Percentiles rank a stretch among this genome's conserved stretches.
phyloP scores from a whole-genome alignment of 495 filamentous ascomycete genomes.

The Clavariopsis aquatica region DNA sequence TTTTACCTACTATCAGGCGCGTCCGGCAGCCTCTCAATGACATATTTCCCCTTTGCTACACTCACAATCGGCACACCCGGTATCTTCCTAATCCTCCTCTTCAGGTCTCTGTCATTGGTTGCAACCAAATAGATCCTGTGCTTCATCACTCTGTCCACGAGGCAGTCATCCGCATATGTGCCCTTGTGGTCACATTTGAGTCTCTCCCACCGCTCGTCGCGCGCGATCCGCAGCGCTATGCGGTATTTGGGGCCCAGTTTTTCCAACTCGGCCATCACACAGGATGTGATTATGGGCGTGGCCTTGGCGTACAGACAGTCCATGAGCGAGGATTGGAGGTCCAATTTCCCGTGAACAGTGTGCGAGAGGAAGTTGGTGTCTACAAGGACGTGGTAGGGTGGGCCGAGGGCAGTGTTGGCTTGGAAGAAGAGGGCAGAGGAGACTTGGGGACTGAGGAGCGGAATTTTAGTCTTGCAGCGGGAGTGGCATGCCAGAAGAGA shows the following conservation, averaged over 20 bases:
- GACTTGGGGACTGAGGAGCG: slow-evolving; percentile 43
- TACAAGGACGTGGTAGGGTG: slow-evolving; percentile 78
- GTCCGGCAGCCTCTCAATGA: slow-evolving; percentile 87
- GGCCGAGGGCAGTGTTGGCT: slow-evolving; percentile 86
- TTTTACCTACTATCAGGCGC: slow-evolving; percentile 58
- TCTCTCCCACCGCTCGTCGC: slow-evolving; percentile 85
- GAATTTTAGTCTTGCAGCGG: slow-evolving; percentile 8
- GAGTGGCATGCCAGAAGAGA: neutral
- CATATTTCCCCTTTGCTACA: slow-evolving; percentile 81
- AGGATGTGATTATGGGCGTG: slow-evolving; percentile 70
- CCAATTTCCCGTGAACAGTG: slow-evolving; percentile 86
- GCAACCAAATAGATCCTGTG: slow-evolving; percentile 84
- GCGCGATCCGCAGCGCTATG: slow-evolving; percentile 85
- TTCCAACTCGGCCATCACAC: slow-evolving; percentile 80
- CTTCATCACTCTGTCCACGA: slow-evolving; percentile 82
- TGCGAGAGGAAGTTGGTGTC: slow-evolving; percentile 96
- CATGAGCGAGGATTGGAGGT: slow-evolving; percentile 84
- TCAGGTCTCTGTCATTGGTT: slow-evolving; percentile 80
- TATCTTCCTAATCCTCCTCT: slow-evolving; percentile 78
- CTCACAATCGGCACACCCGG: slow-evolving; percentile 71
- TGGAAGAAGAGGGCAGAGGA: slow-evolving; percentile 91
- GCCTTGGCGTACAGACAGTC: slow-evolving; percentile 71
- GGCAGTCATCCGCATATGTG: slow-evolving; percentile 88
- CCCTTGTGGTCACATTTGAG: slow-evolving; percentile 86
- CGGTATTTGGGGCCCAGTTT: slow-evolving; percentile 89